Evolutionary conservation across 768 basidiomycete genomes (phyloP), one percentile per base, ranked within the genome.

Genomic region (Cyclocybe cylindracea): DNA sequence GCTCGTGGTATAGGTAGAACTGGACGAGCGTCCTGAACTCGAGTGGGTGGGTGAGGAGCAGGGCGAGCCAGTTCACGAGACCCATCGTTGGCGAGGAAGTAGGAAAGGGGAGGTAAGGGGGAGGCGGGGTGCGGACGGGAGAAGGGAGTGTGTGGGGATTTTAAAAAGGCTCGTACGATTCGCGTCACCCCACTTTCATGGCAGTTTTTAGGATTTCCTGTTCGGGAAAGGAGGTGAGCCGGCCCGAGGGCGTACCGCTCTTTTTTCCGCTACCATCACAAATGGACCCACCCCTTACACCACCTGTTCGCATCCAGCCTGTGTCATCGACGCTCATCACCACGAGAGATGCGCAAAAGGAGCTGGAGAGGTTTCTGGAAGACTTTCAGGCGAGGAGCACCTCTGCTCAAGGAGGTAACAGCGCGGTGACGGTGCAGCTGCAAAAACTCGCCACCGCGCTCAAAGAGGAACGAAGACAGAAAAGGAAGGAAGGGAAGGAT

Each of bases 1-100:
- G 76, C 54, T 93, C 86, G 69, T 93, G 83, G 71, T 86, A 94
- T 33, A 97, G 60, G 60, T 82, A 83, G 76, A 87, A 98, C 62
- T 94, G 89, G 19, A 95, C 59, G 33, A 98, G 79, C 31, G 83
- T 85, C 57, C 85, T 84, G 66, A 95, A 89, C 66, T 99, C 96
- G 54, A 79, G 63, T 10, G 93, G 93, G 58, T 91, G 92, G 0
- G 87, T 86, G 64, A 93, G 66, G 57, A 88, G 74, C 29, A 93
- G 76, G 35, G 78, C 71, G 55, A 91, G 68, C 82, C 86, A 85
- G 48, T 81, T 78, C 7, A 77, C 60, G 55, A 78, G 70, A 51
- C 75, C 79, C 86, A 90, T 84, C 14, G 53, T 55, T 38, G 14
- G 48, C 47, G 24, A 24, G 43, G 42, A 44, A 36, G 50, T 38